Base-by-base conservation (phyloP, 2,329 filamentous ascomycete genomes). In the Aspergillus luchuensis region DNA sequence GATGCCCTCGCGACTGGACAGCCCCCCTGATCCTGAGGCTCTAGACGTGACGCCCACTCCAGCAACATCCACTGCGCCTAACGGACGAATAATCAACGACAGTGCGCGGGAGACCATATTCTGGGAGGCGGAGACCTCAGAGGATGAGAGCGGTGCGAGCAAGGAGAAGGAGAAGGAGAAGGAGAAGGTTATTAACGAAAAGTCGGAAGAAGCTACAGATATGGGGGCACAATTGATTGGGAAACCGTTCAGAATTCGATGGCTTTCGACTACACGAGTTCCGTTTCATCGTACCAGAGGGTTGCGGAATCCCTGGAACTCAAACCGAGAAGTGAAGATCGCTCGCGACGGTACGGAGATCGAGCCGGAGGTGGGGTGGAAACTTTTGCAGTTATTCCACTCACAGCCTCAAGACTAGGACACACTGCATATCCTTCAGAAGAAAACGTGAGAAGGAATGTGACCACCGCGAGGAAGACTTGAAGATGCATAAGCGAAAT, bases 31-130 rank as follows among this genome's bases (percentile, higher is more conserved):
- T 25, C 76, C 84, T 15, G 91, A 94, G 64, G 81, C 91, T 5
- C 89, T 92, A 2, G 90, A 91, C 70, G 90, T 91, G 5, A 96
- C 92, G 10, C 83, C 87, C 0, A 97, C 92, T 21, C 86, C 89
- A 59, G 87, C 91, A 17, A 96, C 90, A 0, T 87, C 91, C 51
- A 89, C 84, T 55, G 89, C 90, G 2, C 93, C 93, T 0, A 89
- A 85, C 69, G 94, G 94, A 23, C 87, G 88, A 57, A 96, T 98
- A 60, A 94, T 97, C 50, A 92, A 97, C 70, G 94, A 98, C 73
- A 93, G 91, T 4, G 90, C 91, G 0, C 85, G 94, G n/a, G 94
- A 94, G 0, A 97, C 93, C 0, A 97, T 97, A 43, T 98, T 98
- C 71, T 98, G 94, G 94, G 94, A 98, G 74, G 89, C 89, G 6